phyloP scores from a whole-genome alignment of 2,329 filamentous ascomycete genomes.

The Pseudocercospora fijiensis region DNA sequence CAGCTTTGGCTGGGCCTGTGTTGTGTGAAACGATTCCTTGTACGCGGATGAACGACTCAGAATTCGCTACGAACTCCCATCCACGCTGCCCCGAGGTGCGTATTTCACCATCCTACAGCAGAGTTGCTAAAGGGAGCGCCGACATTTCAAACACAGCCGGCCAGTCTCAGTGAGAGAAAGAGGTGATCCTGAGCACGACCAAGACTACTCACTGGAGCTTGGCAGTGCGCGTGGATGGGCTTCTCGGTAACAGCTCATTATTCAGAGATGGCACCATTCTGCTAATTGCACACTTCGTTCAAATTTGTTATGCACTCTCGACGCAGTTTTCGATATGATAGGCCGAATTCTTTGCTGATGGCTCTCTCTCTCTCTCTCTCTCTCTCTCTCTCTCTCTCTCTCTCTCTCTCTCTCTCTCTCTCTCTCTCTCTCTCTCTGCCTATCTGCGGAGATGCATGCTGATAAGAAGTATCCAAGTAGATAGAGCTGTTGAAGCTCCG shows the following conservation, averaged over 20 bases:
- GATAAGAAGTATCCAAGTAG: slow-evolving; percentile 3
- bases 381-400: slow-evolving; percentile 8
- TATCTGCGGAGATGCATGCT: background rate
- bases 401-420: background rate
- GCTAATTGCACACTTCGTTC: background rate
- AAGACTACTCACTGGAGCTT: no score
- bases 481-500: slow-evolving; percentile 3
- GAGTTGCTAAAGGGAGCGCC: no score
- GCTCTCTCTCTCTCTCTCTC: background rate
- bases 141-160: no score
- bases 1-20: slow-evolving; percentile 47
- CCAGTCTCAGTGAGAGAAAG: no score
- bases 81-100: no score
- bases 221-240: no score
- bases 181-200: no score
- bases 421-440: background rate
- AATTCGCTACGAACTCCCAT: no score
- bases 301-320: background rate
- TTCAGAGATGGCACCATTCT: background rate
- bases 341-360: background rate
- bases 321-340: background rate
- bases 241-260: no score
- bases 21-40: slow-evolving; percentile 25
- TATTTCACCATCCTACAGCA: no score
- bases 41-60: background rate